A percentile compares a stretch with the other conserved stretches of the same genome.
phyloP scores from a whole-genome alignment of 208 protist genomes.

The Jaenimonas drosophilae region DNA sequence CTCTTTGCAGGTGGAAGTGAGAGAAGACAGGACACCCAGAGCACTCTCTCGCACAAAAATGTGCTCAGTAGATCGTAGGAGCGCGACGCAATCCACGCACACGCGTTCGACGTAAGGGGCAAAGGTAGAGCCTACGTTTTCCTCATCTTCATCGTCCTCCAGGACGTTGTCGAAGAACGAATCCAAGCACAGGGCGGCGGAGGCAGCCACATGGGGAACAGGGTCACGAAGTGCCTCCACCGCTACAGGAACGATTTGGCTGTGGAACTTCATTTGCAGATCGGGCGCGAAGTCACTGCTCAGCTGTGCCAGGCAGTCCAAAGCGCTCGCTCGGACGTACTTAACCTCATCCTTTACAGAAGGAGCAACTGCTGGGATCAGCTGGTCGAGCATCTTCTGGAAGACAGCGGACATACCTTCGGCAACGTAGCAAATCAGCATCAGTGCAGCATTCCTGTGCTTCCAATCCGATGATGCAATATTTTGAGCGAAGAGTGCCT shows the following conservation, averaged over 20 bases:
- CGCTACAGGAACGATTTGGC: slow-evolving; percentile 36
- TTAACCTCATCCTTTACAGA: slow-evolving; percentile 56
- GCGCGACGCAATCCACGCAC: slow-evolving; percentile 41
- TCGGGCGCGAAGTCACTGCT: slow-evolving; percentile 54
- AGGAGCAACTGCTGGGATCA: slow-evolving; percentile 41
- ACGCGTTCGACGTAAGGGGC: slow-evolving; percentile 49
- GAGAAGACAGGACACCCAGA: slow-evolving; percentile 58
- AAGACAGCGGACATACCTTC: slow-evolving; percentile 65
- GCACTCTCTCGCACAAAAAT: slow-evolving; percentile 54
- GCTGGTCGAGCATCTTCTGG: slow-evolving; percentile 31
- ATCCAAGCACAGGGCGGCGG: slow-evolving; percentile 58
- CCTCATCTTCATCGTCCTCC: slow-evolving; percentile 45
- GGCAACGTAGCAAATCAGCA: slow-evolving; percentile 57
- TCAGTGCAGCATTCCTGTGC: slow-evolving; percentile 56
- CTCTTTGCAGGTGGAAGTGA: slow-evolving; percentile 49
- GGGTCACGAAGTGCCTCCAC: slow-evolving; percentile 43
- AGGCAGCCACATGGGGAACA: slow-evolving; percentile 51
- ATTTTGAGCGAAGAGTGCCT: slow-evolving; percentile 60
- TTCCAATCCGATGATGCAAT: slow-evolving; percentile 64
- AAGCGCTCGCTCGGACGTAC: slow-evolving; percentile 59
- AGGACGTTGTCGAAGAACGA: slow-evolving; percentile 60
- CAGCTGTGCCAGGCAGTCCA: slow-evolving; percentile 69
- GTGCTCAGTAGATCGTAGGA: slow-evolving; percentile 31
- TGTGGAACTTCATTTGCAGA: slow-evolving; percentile 40
- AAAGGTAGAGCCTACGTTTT: slow-evolving; percentile 20